Evolutionary conservation across 345 rosid species (phyloP).

Genomic region (Bruguiera parviflora): DNA sequence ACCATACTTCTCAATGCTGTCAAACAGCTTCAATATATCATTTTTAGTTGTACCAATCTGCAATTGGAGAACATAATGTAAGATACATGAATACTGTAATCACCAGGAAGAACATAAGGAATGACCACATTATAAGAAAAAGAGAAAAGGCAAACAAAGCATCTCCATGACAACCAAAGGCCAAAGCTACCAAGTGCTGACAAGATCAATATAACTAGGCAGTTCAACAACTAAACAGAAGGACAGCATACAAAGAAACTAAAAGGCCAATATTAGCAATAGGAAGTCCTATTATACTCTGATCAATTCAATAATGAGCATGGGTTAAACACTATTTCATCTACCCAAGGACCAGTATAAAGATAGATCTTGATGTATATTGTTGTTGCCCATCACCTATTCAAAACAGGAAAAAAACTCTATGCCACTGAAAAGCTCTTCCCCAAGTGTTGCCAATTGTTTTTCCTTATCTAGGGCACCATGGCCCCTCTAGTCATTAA

Average conservation of each 20-base stretch:
- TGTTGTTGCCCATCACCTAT: too few species aligned
- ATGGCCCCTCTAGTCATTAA: too few species aligned
- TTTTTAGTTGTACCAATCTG: slow-evolving; percentile 65
- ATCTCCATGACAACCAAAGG: not conserved
- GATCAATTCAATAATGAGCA: not conserved
- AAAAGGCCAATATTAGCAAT: too few species aligned
- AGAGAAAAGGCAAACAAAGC: not conserved
- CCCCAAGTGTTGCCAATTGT: too few species aligned
- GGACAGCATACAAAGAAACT: not conserved
- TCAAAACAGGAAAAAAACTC: too few species aligned
- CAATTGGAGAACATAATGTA: slow-evolving; percentile 19
- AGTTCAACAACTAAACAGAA: not conserved
- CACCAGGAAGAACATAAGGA: not conserved
- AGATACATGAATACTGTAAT: slow-evolving; percentile 2
- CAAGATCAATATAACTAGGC: not conserved
- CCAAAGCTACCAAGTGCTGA: not conserved
- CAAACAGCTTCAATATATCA: slow-evolving; percentile 77
- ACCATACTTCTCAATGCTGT: slow-evolving; percentile 83
- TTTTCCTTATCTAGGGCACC: too few species aligned
- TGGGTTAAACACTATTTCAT: not conserved
- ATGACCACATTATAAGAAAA: too few species aligned
- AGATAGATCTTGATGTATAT: too few species aligned
- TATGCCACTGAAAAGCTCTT: too few species aligned
- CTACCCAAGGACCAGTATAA: not conserved
- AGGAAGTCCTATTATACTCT: too few species aligned